These are phyloP conservation scores for Aspergillus cavernicola DNA, from an alignment of 495 filamentous ascomycete genomes.

Conservation along the genomic window DNA sequence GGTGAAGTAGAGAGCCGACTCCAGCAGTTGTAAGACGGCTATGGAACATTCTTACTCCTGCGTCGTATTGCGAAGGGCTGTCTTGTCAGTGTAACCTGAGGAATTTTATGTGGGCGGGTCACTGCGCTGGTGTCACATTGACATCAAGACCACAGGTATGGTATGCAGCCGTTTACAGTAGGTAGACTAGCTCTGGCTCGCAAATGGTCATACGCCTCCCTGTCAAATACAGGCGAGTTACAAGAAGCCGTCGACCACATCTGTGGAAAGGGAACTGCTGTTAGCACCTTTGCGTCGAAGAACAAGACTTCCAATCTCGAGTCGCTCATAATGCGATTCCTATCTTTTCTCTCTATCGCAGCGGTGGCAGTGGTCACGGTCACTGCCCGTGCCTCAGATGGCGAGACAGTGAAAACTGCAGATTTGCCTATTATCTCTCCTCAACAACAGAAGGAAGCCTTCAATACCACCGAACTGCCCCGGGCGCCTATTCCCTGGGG, in stretches of 20 bases:
- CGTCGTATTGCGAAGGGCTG: too few species aligned
- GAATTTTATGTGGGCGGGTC: too few species aligned
- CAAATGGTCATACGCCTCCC: too few species aligned
- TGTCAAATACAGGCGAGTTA: too few species aligned
- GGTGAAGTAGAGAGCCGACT: too few species aligned
- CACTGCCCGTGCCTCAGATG: too few species aligned
- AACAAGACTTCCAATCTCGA: background rate
- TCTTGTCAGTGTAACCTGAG: too few species aligned
- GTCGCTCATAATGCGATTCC: background rate
- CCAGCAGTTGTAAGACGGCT: too few species aligned
- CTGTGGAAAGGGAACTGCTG: background rate
- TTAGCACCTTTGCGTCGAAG: background rate
- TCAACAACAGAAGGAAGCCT: slow-evolving; percentile 24
- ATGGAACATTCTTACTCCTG: too few species aligned
- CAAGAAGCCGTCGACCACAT: too few species aligned
- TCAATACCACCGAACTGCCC: slow-evolving; percentile 32
- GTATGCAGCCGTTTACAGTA: background rate
- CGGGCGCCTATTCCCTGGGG: slow-evolving; percentile 40
- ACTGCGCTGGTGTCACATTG: background rate
- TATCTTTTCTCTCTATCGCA: background rate
- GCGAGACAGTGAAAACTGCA: too few species aligned
- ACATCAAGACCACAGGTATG: background rate
- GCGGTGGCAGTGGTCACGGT: background rate
- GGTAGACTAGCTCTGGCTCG: background rate
- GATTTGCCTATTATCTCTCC: background rate